Percentiles rank a stretch among this genome's conserved stretches.
Evolutionary conservation across 2,329 filamentous ascomycete genomes (phyloP).

Genomic region (Clonostachys solani): DNA sequence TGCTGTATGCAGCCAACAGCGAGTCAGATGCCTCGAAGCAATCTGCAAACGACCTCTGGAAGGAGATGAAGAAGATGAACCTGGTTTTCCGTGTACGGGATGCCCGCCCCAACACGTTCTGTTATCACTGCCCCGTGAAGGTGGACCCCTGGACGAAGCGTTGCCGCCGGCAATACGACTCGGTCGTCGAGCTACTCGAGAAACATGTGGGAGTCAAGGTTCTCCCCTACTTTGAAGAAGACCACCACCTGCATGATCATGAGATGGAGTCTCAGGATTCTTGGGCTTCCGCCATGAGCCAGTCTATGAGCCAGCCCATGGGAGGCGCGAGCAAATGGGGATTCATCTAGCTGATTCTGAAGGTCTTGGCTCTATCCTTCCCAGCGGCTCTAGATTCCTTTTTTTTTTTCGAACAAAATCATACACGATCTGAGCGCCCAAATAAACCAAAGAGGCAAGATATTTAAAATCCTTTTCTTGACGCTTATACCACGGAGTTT

Average conservation of each 20-base stretch:
- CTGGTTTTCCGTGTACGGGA: slow-evolving; percentile 29
- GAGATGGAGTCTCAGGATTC: slow-evolving; percentile 27
- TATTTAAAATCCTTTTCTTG: too few relatives aligned
- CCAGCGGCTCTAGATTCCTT: not conserved
- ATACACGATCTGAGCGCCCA: not conserved
- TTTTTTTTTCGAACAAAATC: not conserved
- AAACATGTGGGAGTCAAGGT: slow-evolving; percentile 30
- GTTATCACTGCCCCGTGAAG: slow-evolving; percentile 37
- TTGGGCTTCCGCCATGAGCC: slow-evolving; percentile 20
- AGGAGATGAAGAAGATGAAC: slow-evolving; percentile 24
- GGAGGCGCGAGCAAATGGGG: slow-evolving; percentile 10
- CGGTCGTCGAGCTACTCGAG: slow-evolving; percentile 27
- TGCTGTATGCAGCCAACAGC: slow-evolving; percentile 27
- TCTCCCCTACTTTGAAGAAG: slow-evolving; percentile 36
- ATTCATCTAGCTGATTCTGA: not conserved
- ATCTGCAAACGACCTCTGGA: slow-evolving; percentile 30
- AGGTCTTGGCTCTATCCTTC: too few relatives aligned
- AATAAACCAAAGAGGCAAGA: too few relatives aligned
- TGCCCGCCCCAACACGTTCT: slow-evolving; percentile 29
- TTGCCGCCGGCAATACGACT: slow-evolving; percentile 33
- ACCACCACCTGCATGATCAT: slow-evolving; percentile 34
- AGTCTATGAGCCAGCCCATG: slow-evolving; percentile 4
- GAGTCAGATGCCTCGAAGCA: slow-evolving; percentile 25
- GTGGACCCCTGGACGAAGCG: slow-evolving; percentile 37
- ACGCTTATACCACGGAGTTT: slow-evolving; percentile 8